Conservation (phyloP, 768 basidiomycete species). For the Boletus rufocinnamomeus region DNA sequence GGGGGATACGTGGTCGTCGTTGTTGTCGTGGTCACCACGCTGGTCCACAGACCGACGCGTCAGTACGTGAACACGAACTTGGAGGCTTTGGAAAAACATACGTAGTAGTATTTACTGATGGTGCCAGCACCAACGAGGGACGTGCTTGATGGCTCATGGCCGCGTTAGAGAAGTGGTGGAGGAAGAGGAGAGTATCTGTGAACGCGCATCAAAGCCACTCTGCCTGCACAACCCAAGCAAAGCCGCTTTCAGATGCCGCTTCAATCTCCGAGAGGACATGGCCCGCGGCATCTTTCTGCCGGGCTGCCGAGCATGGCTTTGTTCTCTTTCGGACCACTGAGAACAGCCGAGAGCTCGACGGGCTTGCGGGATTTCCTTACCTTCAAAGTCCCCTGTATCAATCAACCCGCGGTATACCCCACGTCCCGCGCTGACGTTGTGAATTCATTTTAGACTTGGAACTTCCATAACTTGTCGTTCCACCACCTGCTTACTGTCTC, state of each 20-base stretch:
- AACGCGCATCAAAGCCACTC: constrained; percentile 38
- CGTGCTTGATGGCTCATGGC: constrained; percentile 65
- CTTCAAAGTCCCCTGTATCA: not conserved
- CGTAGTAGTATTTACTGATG: constrained; percentile 86
- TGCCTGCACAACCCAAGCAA: constrained; percentile 34
- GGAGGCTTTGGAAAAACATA: constrained; percentile 39
- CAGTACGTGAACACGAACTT: constrained; percentile 11
- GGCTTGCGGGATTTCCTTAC: not conserved
- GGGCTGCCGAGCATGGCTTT: constrained; percentile 20
- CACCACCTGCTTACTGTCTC: not conserved
- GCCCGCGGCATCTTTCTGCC: constrained; percentile 26
- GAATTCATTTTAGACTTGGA: not conserved
- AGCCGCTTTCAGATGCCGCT: constrained; percentile 30
- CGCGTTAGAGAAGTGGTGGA: constrained; percentile 32
- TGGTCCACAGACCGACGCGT: constrained; percentile 37
- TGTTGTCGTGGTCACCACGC: constrained; percentile 89
- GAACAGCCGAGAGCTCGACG: not conserved
- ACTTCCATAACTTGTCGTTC: not conserved
- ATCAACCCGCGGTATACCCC: not conserved
- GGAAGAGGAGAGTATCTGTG: constrained; percentile 24
- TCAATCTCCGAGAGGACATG: constrained; percentile 18
- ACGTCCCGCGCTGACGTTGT: not conserved
- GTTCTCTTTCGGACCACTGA: constrained; percentile 9
- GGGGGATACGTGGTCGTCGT: constrained; percentile 90
- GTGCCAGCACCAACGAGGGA: constrained; percentile 71